Percentiles rank a stretch among this genome's conserved stretches.
Evolutionary conservation across 257 asterid genomes (phyloP).

Genomic region (Solanum chilense): DNA sequence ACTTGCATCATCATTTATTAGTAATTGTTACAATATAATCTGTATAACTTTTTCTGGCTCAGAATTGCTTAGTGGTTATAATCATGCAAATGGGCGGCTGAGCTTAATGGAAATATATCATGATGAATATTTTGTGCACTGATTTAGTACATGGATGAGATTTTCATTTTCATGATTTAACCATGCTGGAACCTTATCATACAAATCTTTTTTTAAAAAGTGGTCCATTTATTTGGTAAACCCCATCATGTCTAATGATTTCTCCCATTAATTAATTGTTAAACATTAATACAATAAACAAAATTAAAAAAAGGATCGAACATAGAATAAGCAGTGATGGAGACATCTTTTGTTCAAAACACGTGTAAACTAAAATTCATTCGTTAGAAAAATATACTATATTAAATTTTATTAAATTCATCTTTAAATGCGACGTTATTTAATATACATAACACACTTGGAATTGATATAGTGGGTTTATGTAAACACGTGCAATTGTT

Average conservation of each 20-base stretch:
- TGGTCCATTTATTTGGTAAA: neutral
- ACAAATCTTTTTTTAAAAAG: neutral
- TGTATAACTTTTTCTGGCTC: neutral
- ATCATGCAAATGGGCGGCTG: neutral
- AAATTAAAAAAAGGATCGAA: neutral
- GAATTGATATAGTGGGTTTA: neutral
- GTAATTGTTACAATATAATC: neutral
- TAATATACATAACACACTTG: neutral
- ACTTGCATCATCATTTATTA: neutral
- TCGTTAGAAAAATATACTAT: neutral
- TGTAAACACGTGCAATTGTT: neutral
- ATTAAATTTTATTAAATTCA: too few relatives aligned
- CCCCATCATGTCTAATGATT: neutral
- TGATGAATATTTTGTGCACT: neutral
- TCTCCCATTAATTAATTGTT: neutral
- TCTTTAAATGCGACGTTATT: neutral
- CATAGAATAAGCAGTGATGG: neutral
- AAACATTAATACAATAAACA: neutral
- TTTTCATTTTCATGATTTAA: neutral
- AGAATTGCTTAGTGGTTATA: neutral
- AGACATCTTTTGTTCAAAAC: neutral
- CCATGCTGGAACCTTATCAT: neutral
- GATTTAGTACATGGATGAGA: neutral
- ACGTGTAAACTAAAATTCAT: neutral
- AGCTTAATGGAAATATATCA: neutral